These are phyloP conservation scores for Brassica rapa DNA, from an alignment of 345 rosid genomes.

Conservation along the genomic window DNA sequence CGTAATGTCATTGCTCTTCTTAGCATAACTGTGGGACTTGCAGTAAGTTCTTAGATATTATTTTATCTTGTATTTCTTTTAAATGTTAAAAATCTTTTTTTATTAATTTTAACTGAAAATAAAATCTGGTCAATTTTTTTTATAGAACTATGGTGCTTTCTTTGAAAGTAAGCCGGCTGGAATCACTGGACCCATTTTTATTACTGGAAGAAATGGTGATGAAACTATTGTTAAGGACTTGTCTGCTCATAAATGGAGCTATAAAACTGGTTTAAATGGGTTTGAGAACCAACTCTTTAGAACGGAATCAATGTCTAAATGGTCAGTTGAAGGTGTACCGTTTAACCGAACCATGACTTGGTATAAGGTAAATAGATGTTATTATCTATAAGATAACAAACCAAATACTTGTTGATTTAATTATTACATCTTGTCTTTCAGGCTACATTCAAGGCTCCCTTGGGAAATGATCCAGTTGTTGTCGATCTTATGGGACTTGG, in stretches of 20 bases:
- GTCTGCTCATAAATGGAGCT: background rate
- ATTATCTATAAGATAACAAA: background rate
- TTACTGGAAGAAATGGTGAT: background rate
- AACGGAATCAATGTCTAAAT: background rate
- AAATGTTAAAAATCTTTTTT: too few relatives aligned
- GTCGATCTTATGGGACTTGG: background rate
- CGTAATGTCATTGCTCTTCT: conserved; percentile 43
- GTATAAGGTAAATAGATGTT: background rate
- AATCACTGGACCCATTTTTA: background rate
- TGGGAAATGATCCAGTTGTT: background rate
- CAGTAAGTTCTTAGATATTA: background rate
- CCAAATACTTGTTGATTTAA: background rate
- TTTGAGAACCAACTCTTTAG: background rate
- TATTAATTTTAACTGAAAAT: background rate
- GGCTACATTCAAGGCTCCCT: background rate
- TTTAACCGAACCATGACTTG: background rate
- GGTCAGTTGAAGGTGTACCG: background rate
- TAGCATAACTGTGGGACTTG: background rate
- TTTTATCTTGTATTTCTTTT: too few relatives aligned
- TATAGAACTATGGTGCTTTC: background rate
- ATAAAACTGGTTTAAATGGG: background rate
- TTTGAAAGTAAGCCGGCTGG: background rate
- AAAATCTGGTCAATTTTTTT: background rate
- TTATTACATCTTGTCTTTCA: background rate
- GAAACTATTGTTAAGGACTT: background rate